Evolutionary conservation across 306 rosid species (phyloP).

Genomic region (Trifolium subterraneum): DNA sequence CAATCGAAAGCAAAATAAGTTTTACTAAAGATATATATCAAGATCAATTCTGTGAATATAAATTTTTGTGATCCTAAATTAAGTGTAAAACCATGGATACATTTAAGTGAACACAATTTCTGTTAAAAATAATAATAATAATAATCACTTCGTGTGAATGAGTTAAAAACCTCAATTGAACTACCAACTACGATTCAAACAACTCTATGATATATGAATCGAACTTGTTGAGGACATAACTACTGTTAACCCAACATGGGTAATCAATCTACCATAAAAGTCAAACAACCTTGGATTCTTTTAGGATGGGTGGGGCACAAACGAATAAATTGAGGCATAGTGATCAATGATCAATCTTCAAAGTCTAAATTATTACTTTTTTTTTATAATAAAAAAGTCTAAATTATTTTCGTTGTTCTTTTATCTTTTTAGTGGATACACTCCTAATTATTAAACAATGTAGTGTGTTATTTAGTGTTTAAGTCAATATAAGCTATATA

Average conservation of each 20-base stretch:
- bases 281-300: neutral
- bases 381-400: no score
- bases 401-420: neutral
- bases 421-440: neutral
- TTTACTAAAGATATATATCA: no score
- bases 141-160: neutral
- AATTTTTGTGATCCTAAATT: no score
- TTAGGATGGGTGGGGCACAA: neutral
- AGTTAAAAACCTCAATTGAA: neutral
- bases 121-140: no score
- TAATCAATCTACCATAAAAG: slow-evolving; percentile 2
- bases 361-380: neutral
- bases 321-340: neutral
- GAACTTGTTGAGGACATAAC: neutral
- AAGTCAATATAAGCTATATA: neutral
- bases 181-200: neutral
- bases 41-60: no score
- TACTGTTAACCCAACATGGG: neutral
- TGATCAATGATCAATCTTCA: neutral
- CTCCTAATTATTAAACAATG: neutral
- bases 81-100: no score
- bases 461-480: neutral
- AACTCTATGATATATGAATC: neutral
- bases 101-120: neutral
- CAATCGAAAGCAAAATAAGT: no score